Evolutionary conservation across 2,329 filamentous ascomycete genomes (phyloP).

Genomic region (Penicillium brevicompactum): DNA sequence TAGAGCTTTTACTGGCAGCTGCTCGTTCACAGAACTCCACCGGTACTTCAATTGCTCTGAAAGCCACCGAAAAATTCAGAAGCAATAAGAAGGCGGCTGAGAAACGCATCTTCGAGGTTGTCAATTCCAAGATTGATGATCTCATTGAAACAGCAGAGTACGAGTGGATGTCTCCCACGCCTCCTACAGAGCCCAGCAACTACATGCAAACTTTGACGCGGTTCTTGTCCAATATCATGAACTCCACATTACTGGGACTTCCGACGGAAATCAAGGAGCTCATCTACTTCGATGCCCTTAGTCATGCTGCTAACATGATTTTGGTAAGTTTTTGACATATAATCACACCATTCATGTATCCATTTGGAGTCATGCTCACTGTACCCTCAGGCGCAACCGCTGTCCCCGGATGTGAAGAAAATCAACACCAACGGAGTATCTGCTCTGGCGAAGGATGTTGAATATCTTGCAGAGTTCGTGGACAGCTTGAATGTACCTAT

Average conservation of each 20-base stretch:
- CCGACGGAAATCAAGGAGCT: constrained; percentile 95
- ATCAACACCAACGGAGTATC: constrained; percentile 87
- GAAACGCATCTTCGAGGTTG: constrained; percentile 96
- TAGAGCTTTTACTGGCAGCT: constrained; percentile 82
- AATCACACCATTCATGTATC: constrained; percentile 7
- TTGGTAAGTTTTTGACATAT: constrained; percentile 55
- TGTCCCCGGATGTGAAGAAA: constrained; percentile 75
- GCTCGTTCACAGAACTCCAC: constrained; percentile 78
- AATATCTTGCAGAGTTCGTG: constrained; percentile 84
- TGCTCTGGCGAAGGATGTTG: constrained; percentile 78
- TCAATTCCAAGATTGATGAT: constrained; percentile 98
- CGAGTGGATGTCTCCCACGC: constrained; percentile 72
- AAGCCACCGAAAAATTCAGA: constrained; percentile 82
- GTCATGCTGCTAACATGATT: constrained; percentile 85
- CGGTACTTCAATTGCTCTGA: constrained; percentile 75
- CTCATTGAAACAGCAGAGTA: constrained; percentile 97
- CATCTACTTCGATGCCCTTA: constrained; percentile 95
- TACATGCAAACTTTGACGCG: constrained; percentile 95
- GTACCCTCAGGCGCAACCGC: constrained; percentile 65
- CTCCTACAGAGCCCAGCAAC: constrained; percentile 74
- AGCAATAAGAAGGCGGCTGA: constrained; percentile 94
- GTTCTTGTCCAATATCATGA: constrained; percentile 96
- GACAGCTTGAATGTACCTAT: constrained; percentile 84
- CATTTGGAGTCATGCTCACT: constrained; percentile 13
- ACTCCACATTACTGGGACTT: constrained; percentile 86